Conservation (phyloP, 2,329 filamentous ascomycete genomes). For the Cercospora sp. region DNA sequence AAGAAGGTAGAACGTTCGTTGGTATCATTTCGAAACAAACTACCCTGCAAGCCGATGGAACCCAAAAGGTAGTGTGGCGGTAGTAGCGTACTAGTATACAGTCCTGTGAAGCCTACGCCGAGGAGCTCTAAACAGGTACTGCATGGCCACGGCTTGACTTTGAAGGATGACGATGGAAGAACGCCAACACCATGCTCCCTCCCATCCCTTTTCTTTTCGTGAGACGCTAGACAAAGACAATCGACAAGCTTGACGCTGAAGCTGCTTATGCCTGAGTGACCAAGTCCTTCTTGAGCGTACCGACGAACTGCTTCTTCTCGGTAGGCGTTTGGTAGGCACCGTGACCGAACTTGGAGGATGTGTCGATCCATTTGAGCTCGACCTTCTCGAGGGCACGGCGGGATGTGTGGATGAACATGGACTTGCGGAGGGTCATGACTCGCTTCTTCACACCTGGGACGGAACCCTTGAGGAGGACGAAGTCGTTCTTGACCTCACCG, state of each 20-base stretch:
- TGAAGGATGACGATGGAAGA: conserved; percentile 3
- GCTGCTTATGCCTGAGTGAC: conserved; percentile 42
- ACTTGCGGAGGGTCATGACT: conserved; percentile 97
- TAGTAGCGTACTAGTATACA: conserved; percentile 8
- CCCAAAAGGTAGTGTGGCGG: not conserved
- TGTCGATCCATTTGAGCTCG: conserved; percentile 99
- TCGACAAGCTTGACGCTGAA: conserved; percentile 1
- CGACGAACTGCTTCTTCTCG: conserved; percentile 97
- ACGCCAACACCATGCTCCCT: conserved; percentile 15
- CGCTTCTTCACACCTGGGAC: conserved; percentile 99
- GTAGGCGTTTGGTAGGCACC: conserved; percentile 98
- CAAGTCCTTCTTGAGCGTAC: conserved; percentile 99
- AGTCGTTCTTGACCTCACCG: conserved; percentile 99
- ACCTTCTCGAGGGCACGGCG: conserved; percentile 97
- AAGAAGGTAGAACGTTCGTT: conserved; percentile 18
- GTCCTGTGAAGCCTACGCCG: conserved; percentile 18
- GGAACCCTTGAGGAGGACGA: conserved; percentile 95
- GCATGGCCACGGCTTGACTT: conserved; percentile 8
- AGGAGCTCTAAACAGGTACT: conserved; percentile 15
- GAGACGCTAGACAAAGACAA: conserved; percentile 12
- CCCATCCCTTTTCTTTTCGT: conserved; percentile 11
- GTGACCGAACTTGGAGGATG: conserved; percentile 99
- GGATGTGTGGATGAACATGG: conserved; percentile 96
- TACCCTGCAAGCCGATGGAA: conserved; percentile 15
- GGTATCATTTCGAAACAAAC: conserved; percentile 23